Base-by-base conservation (phyloP, 768 basidiomycete genomes). In the Lactarius quietus region DNA sequence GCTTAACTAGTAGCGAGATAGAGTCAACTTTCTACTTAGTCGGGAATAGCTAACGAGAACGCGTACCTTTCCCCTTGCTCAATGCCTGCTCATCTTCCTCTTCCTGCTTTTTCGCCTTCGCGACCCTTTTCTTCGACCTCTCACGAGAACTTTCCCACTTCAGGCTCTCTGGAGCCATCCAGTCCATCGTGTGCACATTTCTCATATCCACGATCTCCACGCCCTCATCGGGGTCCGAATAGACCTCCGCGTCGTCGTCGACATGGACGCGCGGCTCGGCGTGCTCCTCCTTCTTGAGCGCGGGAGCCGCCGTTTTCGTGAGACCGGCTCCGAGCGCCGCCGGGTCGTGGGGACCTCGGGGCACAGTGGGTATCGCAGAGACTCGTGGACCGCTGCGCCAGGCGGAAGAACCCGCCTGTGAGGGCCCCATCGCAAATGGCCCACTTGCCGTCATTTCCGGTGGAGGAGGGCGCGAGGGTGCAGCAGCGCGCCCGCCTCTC, bases 151-250 rank as follows among this genome's bases (percentile, higher is more conserved):
- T 79, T 61, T 86, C 84, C 68, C 78, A 86, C 61, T 77, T 79
- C 61, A 93, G 72, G 66, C 82, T 86, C 72, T 93, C 90, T 1
- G 92, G 92, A 9, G 92, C 92, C 87, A 92, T 92, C 86, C 87
- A 92, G 74, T 94, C 92, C 85, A 94, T 84, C 66, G 86, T 79
- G 58, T 82, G 77, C 35, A 94, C 85, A 64, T 87, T 81, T 35
- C 87, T 86, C 84, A 94, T 89, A 71, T 94, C 92, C 45, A 94
- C 79, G 59, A 93, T 92, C 76, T 93, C 90, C 29, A 93, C 88
- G 14, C 90, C 92, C 61, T 92, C 90, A 70, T 93, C 92, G 15
- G 90, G 89, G 65, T 94, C 92, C 20, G 92, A 94, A 75, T 93
- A 93, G 23, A 81, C 80, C 65, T 92, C 92, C 7, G 78, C 85